Evolutionary conservation across 192 early-diverging fungal species (phyloP).

Genomic region (Dimargaris xerosporica): DNA sequence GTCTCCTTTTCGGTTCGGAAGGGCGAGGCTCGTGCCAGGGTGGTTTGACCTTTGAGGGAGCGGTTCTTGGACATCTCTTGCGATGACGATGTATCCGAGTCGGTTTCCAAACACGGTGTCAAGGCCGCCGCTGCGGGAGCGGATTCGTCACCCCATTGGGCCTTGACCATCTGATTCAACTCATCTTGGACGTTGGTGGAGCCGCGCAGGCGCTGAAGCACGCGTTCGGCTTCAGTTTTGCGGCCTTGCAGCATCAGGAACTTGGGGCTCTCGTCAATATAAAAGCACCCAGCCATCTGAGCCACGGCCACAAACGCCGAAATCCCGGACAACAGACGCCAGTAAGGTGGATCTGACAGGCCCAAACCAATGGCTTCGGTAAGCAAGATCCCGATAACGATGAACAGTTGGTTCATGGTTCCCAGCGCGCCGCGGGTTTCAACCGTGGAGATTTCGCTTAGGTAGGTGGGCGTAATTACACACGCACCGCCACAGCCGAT

Average conservation of each 20-base stretch:
- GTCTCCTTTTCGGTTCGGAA: constrained; percentile 10
- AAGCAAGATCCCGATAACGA: constrained; percentile 64
- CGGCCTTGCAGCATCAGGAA: constrained; percentile 43
- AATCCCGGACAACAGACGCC: constrained; percentile 55
- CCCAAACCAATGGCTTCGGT: constrained; percentile 48
- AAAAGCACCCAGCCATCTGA: constrained; percentile 40
- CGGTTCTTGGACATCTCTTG: not conserved
- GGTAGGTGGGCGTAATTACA: constrained; percentile 48
- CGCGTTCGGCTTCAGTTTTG: constrained; percentile 40
- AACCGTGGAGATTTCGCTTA: constrained; percentile 65
- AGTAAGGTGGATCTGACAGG: constrained; percentile 40
- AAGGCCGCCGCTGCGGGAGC: no score
- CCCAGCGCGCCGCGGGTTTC: constrained; percentile 53
- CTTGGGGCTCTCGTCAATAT: constrained; percentile 50
- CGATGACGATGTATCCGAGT: not conserved
- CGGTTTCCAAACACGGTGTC: no score
- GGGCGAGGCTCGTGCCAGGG: not conserved
- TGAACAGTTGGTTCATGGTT: constrained; percentile 53
- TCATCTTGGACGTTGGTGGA: constrained; percentile 39
- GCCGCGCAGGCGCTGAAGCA: constrained; percentile 39
- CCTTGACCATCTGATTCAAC: constrained; percentile 31
- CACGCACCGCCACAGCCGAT: constrained; percentile 49
- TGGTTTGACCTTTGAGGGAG: not conserved
- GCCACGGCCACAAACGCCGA: constrained; percentile 43
- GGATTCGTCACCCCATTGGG: constrained; percentile 13